Evolutionary conservation across 805 yeast genomes (phyloP).

Genomic region (Zygoascus flipseniorum): DNA sequence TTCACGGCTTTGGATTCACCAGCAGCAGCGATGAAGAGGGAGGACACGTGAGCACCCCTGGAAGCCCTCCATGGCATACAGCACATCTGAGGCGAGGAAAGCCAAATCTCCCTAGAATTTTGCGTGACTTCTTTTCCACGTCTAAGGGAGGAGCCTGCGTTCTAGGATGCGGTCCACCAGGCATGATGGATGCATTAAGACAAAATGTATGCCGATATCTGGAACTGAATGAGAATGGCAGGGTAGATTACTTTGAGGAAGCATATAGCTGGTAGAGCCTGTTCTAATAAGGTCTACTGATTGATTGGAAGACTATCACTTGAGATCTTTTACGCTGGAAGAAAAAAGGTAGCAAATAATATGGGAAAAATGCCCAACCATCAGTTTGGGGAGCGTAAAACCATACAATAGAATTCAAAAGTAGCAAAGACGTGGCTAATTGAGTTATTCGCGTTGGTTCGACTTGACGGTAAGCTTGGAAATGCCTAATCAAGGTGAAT

Average conservation of each 20-base stretch:
- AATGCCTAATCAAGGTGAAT: too few species aligned
- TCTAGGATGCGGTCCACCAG: constrained; percentile 55
- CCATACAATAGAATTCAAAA: too few species aligned
- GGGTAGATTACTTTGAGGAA: constrained; percentile 65
- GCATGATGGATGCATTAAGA: constrained; percentile 51
- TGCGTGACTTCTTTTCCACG: constrained; percentile 31
- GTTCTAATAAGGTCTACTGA: too few species aligned
- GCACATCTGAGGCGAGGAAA: constrained; percentile 22
- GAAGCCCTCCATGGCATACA: not conserved
- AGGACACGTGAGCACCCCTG: not conserved
- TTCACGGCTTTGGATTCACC: not conserved
- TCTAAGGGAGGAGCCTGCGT: constrained; percentile 40
- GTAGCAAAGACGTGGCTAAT: too few species aligned
- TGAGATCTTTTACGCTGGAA: too few species aligned
- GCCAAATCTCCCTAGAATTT: constrained; percentile 38
- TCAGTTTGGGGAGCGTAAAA: too few species aligned
- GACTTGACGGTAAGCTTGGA: too few species aligned
- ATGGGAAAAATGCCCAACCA: too few species aligned
- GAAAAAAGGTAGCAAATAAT: too few species aligned
- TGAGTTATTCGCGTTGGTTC: too few species aligned
- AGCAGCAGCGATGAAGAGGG: not conserved
- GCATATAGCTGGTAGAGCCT: constrained; percentile 60
- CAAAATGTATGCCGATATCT: constrained; percentile 37
- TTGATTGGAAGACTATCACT: too few species aligned
- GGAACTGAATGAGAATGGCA: constrained; percentile 34